Base-by-base conservation (phyloP, 352 stramenopile species). In the Globisporangium barbulae region DNA sequence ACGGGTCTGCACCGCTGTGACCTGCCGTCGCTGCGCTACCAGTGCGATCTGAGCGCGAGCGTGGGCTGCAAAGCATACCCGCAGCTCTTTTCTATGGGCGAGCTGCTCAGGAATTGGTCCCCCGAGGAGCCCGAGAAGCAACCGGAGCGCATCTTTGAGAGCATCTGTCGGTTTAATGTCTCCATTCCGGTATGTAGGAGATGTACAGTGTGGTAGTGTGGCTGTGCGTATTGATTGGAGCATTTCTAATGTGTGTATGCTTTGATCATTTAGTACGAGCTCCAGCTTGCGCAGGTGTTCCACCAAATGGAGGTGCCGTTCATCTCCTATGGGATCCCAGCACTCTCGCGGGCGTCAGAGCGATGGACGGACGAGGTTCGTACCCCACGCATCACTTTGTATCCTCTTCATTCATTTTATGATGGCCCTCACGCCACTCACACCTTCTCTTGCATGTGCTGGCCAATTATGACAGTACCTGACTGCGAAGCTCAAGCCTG, bases 251-350 rank as follows among this genome's bases (percentile, higher is more conserved):
- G 30, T 48, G 21, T 31, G 30, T 39, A 6, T 56, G 28, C 15
- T 31, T 37, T 13, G 15, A 3, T 45, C 15, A 61, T 66, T 67
- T 59, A 94, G 75, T 81, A 96, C 73, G 71, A 88, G 30, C 85
- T 88, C 5, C 81, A 97, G 50, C 70, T 97, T 41, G 74, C 81
- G 47, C 93, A 98, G 65, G 83, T 96, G 28, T 92, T 97, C 70
- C 77, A 94, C 22, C 72, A 94, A 30, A 90, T 89, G 66, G 95
- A 99, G 65, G 78, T 98, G 39, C 96, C 96, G 7, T 99, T 98
- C 74, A 82, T 99, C 17, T 68, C 94, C 5, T 93, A 96, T 59
- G 90, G 93, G 39, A 88, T 98, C 67, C 96, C 96, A 0, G 73
- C 88, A 44, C 85, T 98, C 7, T 73, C 80, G 5, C 63, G 65